A percentile compares a stretch with the other conserved stretches of the same genome.
phyloP scores from a whole-genome alignment of 2,329 filamentous ascomycete species.

The Dryadomyces sulphureus region DNA sequence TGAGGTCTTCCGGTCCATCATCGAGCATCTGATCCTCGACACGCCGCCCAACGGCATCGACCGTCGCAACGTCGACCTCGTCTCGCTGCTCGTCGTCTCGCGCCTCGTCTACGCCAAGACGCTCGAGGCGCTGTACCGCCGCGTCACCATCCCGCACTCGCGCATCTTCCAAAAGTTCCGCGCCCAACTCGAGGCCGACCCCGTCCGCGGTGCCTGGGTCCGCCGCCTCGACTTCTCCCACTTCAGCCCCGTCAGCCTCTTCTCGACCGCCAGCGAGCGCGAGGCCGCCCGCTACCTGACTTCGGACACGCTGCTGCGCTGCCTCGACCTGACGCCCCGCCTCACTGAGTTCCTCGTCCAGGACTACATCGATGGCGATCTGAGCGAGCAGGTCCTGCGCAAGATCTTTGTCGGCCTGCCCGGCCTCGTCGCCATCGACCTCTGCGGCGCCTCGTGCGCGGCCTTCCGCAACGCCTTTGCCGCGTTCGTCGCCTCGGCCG shows the following conservation, averaged over 20 bases:
- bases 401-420: constrained; percentile 57
- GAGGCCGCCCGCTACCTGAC: constrained; percentile 64
- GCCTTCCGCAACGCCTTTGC: constrained; percentile 53
- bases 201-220: constrained; percentile 58
- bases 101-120: constrained; percentile 58
- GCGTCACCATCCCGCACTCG: constrained; percentile 73
- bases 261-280: constrained; percentile 60
- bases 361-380: constrained; percentile 67
- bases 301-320: constrained; percentile 54
- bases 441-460: constrained; percentile 59
- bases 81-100: constrained; percentile 65
- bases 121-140: constrained; percentile 58
- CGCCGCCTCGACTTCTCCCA: constrained; percentile 73
- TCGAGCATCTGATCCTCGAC: constrained; percentile 60
- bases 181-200: constrained; percentile 50
- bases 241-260: constrained; percentile 67
- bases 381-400: constrained; percentile 50
- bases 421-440: constrained; percentile 53
- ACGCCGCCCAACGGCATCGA: constrained; percentile 60
- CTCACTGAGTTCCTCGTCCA: constrained; percentile 66
- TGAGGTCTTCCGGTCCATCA: constrained; percentile 59
- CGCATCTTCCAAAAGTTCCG: constrained; percentile 73
- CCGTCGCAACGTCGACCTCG: constrained; percentile 62
- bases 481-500: constrained; percentile 25
- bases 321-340: constrained; percentile 56